A percentile compares a stretch with the other conserved stretches of the same genome.
Conservation (phyloP, 768 basidiomycete genomes). For the Kwoniella shandongensis region DNA sequence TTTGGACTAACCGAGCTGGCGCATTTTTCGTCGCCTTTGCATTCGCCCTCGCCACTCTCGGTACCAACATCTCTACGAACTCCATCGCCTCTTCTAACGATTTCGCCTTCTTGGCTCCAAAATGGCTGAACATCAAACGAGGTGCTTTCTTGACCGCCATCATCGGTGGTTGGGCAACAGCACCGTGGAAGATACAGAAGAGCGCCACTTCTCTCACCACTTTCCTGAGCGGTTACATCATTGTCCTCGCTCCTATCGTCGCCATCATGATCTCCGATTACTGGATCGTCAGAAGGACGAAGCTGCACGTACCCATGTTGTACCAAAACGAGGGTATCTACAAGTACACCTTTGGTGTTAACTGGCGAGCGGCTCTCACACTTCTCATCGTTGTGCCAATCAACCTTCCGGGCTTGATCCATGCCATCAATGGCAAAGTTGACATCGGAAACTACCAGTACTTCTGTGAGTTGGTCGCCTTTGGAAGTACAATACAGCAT, state of each 20-base stretch:
- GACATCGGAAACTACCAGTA: constrained; percentile 71
- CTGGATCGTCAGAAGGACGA: constrained; percentile 71
- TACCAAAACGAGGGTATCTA: constrained; percentile 78
- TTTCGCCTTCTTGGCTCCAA: constrained; percentile 72
- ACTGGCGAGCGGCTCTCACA: constrained; percentile 75
- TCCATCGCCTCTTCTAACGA: constrained; percentile 76
- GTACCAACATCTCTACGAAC: constrained; percentile 74
- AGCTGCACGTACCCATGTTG: constrained; percentile 79
- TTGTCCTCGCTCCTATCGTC: constrained; percentile 82
- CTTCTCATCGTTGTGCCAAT: constrained; percentile 69
- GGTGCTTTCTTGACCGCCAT: constrained; percentile 73
- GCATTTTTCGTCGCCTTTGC: constrained; percentile 79
- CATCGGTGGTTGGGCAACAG: constrained; percentile 79
- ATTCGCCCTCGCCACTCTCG: constrained; percentile 71
- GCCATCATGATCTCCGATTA: constrained; percentile 69
- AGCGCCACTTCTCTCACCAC: constrained; percentile 48
- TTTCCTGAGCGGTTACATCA: constrained; percentile 64
- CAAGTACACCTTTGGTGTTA: constrained; percentile 72
- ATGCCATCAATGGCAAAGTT: constrained; percentile 68
- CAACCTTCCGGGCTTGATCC: constrained; percentile 72
- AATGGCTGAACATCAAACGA: constrained; percentile 75
- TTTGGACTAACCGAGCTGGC: constrained; percentile 80
- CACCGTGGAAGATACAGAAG: constrained; percentile 80
- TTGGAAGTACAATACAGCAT: background rate
- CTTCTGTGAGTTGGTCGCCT: constrained; percentile 61